A percentile compares a stretch with the other conserved stretches of the same genome.
These are phyloP conservation scores for Globisporangium recalcitrans DNA, from an alignment of 352 stramenopile species.

Conservation along the genomic window DNA sequence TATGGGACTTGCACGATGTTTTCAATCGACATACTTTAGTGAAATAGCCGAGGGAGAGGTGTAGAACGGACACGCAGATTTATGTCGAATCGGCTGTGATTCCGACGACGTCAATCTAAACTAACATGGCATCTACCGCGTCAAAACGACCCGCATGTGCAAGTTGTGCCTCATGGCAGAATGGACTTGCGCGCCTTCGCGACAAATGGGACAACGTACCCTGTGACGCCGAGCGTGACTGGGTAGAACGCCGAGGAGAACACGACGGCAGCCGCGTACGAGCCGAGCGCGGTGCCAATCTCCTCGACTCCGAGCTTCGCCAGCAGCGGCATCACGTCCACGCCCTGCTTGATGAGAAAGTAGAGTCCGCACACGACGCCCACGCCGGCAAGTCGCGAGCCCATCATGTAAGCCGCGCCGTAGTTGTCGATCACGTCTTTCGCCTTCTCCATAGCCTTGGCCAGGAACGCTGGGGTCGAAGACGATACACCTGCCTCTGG, in stretches of 20 bases:
- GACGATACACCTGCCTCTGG: constrained; percentile 11
- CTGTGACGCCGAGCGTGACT: constrained; percentile 67
- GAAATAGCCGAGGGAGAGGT: too few species aligned
- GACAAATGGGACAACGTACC: constrained; percentile 67
- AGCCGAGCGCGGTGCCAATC: constrained; percentile 60
- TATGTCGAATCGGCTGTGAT: too few species aligned
- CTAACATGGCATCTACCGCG: too few species aligned
- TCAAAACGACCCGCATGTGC: too few species aligned
- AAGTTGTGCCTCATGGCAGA: constrained; percentile 37
- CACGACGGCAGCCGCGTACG: constrained; percentile 74
- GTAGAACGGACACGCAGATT: too few species aligned
- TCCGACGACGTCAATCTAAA: too few species aligned
- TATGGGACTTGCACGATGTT: too few species aligned
- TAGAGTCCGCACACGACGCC: constrained; percentile 71
- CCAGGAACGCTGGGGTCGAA: constrained; percentile 33
- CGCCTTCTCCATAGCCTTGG: constrained; percentile 61
- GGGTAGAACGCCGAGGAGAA: constrained; percentile 78
- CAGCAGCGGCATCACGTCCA: constrained; percentile 78
- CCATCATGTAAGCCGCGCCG: constrained; percentile 86
- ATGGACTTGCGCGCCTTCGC: constrained; percentile 51
- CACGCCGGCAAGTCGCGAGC: constrained; percentile 73
- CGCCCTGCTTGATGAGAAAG: constrained; percentile 70
- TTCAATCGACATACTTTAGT: too few species aligned
- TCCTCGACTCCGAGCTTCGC: constrained; percentile 66
- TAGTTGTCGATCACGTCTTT: constrained; percentile 83